A percentile compares a stretch with the other conserved stretches of the same genome.
Conservation (phyloP, 345 rosid species). For the Syzygium aromaticum region DNA sequence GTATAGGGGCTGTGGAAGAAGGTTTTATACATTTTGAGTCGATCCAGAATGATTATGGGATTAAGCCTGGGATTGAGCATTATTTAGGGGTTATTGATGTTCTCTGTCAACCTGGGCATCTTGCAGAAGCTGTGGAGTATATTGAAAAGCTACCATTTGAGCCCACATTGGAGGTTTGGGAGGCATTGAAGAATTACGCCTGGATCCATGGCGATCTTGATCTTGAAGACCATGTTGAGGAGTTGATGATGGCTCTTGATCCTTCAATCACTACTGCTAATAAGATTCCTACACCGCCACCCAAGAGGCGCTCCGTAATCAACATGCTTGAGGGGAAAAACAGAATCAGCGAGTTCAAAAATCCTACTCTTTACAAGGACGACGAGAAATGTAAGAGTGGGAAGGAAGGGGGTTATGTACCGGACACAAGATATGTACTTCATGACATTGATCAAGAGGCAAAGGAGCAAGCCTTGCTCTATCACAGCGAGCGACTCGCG, state of each 20-base stretch:
- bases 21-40: conserved; percentile 36
- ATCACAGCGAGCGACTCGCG: conserved; percentile 43
- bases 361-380: conserved; percentile 35
- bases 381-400: conserved; percentile 29
- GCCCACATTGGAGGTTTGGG: conserved; percentile 31
- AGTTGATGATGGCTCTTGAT: conserved; percentile 20
- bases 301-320: conserved; percentile 9
- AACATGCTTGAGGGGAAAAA: conserved; percentile 43
- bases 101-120: conserved; percentile 32
- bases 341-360: conserved; percentile 21
- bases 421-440: conserved; percentile 40
- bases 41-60: conserved; percentile 27
- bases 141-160: conserved; percentile 29
- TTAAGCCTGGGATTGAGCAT: conserved; percentile 22
- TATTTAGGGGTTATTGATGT: conserved; percentile 29
- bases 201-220: conserved; percentile 30
- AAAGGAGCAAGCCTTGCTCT: conserved; percentile 40
- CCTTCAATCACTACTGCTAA: conserved; percentile 17
- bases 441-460: conserved; percentile 49
- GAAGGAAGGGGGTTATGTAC: conserved; percentile 23
- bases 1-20: conserved; percentile 37
- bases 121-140: conserved; percentile 23
- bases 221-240: conserved; percentile 31
- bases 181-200: conserved; percentile 22
- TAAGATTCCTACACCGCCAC: conserved; percentile 20